phyloP scores from a whole-genome alignment of 306 rosid species.

The Fragaria vesca region DNA sequence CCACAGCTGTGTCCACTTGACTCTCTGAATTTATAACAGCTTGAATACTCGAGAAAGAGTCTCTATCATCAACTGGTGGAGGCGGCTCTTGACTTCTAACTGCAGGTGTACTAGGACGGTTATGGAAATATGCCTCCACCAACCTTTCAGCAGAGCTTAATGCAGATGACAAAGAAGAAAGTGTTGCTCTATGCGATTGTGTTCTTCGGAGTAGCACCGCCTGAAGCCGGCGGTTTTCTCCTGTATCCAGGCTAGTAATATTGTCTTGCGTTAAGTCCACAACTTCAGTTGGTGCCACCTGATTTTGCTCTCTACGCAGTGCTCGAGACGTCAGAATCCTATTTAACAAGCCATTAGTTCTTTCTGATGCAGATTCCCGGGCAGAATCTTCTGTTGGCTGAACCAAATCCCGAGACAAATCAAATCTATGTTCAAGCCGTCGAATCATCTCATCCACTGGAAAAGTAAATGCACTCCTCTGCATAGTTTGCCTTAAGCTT shows the following conservation, averaged over 20 bases:
- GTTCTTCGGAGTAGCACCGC: conserved; percentile 54
- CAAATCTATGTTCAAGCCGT: conserved; percentile 76
- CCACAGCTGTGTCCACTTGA: conserved; percentile 85
- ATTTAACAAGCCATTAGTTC: conserved; percentile 58
- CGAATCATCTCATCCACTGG: conserved; percentile 92
- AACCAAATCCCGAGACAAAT: conserved; percentile 50
- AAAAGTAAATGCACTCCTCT: conserved; percentile 53
- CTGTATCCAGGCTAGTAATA: conserved; percentile 38
- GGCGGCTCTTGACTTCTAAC: conserved; percentile 65
- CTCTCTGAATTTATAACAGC: conserved; percentile 88
- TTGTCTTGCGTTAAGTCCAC: conserved; percentile 53
- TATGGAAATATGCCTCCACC: conserved; percentile 61
- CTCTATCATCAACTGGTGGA: conserved; percentile 81
- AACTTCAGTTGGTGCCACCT: conserved; percentile 48
- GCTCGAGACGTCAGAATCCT: conserved; percentile 80
- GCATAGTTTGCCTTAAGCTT: conserved; percentile 83
- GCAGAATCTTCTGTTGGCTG: conserved; percentile 56
- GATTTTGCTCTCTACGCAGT: conserved; percentile 66
- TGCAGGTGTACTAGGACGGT: conserved; percentile 32
- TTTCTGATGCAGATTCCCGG: conserved; percentile 51
- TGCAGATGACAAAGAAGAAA: conserved; percentile 58
- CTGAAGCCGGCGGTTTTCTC: conserved; percentile 52
- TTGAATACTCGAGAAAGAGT: conserved; percentile 85
- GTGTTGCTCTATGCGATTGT: conserved; percentile 55
- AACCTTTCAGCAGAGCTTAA: conserved; percentile 64